phyloP scores from a whole-genome alignment of 257 asterid species.

The Sherardia arvensis region DNA sequence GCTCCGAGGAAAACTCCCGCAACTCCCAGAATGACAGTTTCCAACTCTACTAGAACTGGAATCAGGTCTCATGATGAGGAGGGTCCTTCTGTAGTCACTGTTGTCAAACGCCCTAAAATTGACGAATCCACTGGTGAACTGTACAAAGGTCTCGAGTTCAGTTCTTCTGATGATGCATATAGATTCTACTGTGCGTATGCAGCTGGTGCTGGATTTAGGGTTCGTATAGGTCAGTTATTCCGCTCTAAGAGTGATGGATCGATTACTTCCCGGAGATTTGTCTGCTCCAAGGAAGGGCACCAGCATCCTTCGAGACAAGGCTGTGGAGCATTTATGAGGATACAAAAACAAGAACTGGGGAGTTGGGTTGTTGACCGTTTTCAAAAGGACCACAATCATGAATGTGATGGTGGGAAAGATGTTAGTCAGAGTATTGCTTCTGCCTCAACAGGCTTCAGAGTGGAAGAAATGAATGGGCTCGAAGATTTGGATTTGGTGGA shows the following conservation, averaged over 20 bases:
- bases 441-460: constrained; percentile 46
- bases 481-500: constrained; percentile 85
- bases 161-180: constrained; percentile 72
- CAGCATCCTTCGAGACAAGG: constrained; percentile 99
- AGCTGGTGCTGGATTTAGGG: constrained; percentile 54
- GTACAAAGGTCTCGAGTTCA: constrained; percentile 69
- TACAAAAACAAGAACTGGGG: constrained; percentile 83
- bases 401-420: constrained; percentile 35
- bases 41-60: constrained; percentile 80
- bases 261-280: constrained; percentile 89
- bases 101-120: constrained; percentile 59
- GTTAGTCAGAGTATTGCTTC: constrained; percentile 32
- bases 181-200: constrained; percentile 64
- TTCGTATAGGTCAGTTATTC: constrained; percentile 87
- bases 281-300: constrained; percentile 94
- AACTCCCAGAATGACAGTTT: constrained; percentile 49
- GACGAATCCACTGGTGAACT: constrained; percentile 65
- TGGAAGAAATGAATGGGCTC: constrained; percentile 52
- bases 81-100: constrained; percentile 43
- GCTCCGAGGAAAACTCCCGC: constrained; percentile 52
- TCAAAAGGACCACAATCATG: constrained; percentile 79
- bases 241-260: constrained; percentile 92
- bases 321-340: constrained; percentile 92
- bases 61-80: constrained; percentile 83
- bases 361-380: constrained; percentile 88